A percentile compares a stretch with the other conserved stretches of the same genome.
Evolutionary conservation across 495 filamentous ascomycete genomes (phyloP).

Genomic region (Rusavskia elegans): DNA sequence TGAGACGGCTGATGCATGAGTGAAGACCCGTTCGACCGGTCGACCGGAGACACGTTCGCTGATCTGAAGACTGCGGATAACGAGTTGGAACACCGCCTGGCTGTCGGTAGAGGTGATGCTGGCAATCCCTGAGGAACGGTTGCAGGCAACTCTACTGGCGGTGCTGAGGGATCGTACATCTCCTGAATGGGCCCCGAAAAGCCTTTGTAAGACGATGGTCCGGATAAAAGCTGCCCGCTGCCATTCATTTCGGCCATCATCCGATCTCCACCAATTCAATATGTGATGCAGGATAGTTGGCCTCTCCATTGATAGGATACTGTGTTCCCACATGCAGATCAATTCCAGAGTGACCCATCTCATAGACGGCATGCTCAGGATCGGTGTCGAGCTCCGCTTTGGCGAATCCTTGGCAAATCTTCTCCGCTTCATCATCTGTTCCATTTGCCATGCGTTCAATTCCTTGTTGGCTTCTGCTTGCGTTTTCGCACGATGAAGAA

Average conservation of each 20-base stretch:
- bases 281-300: not conserved
- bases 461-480: conserved; percentile 1
- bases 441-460: conserved; percentile 6
- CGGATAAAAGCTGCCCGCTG: not conserved
- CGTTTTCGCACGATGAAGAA: conserved; percentile 4
- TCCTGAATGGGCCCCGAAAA: not conserved
- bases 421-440: conserved; percentile 15
- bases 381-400: conserved; percentile 12
- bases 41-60: not conserved
- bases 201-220: not conserved
- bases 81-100: not conserved
- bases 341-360: conserved; percentile 8
- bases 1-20: not conserved
- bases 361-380: conserved; percentile 5
- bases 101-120: not conserved
- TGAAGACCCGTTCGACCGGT: not conserved
- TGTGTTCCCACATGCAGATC: not conserved
- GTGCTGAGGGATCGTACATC: not conserved
- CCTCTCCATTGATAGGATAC: conserved; percentile 7
- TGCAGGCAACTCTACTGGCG: not conserved
- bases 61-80: not conserved
- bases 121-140: not conserved
- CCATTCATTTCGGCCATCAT: not conserved
- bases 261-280: not conserved
- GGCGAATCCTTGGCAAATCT: conserved; percentile 8